These are phyloP conservation scores for Zoysia japonica DNA, from an alignment of 176 grass and related monocot species.

Conservation along the genomic window DNA sequence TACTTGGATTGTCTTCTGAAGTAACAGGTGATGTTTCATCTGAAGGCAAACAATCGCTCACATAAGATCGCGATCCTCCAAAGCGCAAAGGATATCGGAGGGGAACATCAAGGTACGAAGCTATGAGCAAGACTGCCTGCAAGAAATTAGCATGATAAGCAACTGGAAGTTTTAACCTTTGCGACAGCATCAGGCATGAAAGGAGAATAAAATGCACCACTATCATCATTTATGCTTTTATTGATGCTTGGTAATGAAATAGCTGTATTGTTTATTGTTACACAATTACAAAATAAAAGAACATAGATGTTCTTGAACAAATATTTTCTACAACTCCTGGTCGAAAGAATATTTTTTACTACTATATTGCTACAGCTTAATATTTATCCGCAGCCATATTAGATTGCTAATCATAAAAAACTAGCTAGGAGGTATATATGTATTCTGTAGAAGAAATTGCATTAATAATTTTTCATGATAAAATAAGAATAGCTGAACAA, in stretches of 20 bases:
- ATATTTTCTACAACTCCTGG: background rate
- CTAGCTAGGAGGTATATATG: background rate
- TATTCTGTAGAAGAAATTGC: background rate
- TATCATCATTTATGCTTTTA: slow-evolving; percentile 9
- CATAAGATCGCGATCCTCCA: slow-evolving; percentile 58
- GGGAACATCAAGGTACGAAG: slow-evolving; percentile 59
- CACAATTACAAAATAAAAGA: background rate
- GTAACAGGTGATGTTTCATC: slow-evolving; percentile 31
- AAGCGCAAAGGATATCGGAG: slow-evolving; percentile 54
- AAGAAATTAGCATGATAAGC: slow-evolving; percentile 28
- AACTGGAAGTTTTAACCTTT: background rate
- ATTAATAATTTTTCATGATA: background rate
- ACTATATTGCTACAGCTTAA: background rate
- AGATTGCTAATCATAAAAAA: background rate
- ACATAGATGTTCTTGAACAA: slow-evolving; percentile 6
- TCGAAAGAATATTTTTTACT: background rate
- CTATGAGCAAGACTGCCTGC: slow-evolving; percentile 64
- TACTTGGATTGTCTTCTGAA: slow-evolving; percentile 14
- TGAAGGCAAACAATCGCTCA: slow-evolving; percentile 51
- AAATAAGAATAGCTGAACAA: background rate
- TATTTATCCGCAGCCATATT: background rate
- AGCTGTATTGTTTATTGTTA: background rate
- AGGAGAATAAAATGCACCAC: background rate
- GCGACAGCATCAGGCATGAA: slow-evolving; percentile 8
- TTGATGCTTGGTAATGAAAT: background rate